Base-by-base conservation (phyloP, 2,329 filamentous ascomycete genomes). In the Trichoderma simmonsii region DNA sequence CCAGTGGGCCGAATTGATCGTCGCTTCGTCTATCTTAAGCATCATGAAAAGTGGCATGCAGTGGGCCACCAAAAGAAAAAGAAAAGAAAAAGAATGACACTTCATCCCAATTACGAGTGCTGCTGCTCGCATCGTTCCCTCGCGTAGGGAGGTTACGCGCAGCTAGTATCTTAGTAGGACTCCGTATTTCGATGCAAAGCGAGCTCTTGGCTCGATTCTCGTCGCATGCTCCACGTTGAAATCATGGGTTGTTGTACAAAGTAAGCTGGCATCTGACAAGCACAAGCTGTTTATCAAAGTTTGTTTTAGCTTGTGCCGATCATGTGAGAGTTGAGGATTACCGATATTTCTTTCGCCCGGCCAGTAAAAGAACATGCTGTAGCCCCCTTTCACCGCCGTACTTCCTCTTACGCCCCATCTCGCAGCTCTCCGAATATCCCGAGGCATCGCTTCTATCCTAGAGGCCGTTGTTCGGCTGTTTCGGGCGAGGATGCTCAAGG, bases 391-490 rank as follows among this genome's bases (percentile, higher is more conserved):
- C 12, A 15, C n/a, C 18, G 28, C 6, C 5, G 24, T 21, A 0
- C 32, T 11, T 32, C 24, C 26, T 4, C 30, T 34, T 12, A 24
- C n/a, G 54, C 14, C 54, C 32, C 14, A 30, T 24, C 18, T 36
- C 5, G 32, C 24, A 36, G 30, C 34, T 28, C 30, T 30, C 64
- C 64, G 66, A 34, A 32, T 54, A 15, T 36, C 57, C 66, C 66
- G 66, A 62, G 57, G 39, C 28, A 61, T 61, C 21, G 56, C 39
- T 34, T 66, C 64, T 30, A 36, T 63, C 18, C 34, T n/a, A 56
- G 54, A 34, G 51, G 54, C 63, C 39, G 70, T 51, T 64, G 64
- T 56, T 59, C 70, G 64, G 70, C 57, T 68, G 57, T 59, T 72
- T 72, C 64, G 70, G 70, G 28, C 57, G 57, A 32, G n/a, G 26